Conservation (phyloP, 2,329 filamentous ascomycete species). For the Lasiodiplodia gonubiensis region DNA sequence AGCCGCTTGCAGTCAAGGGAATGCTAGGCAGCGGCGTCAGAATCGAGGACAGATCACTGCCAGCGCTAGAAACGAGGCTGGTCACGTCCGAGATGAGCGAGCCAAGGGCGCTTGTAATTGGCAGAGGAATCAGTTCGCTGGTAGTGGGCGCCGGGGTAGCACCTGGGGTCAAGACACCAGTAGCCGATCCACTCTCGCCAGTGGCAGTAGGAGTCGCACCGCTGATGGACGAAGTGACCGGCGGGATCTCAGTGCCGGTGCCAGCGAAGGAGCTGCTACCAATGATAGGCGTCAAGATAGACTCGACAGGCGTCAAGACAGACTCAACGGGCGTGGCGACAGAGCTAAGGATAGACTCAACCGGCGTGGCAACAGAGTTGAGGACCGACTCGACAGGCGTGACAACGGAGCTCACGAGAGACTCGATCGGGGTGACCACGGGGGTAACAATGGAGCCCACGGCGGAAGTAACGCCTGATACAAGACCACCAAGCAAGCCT, state of each 20-base stretch:
- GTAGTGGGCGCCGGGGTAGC: conserved; percentile 11
- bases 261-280: conserved; percentile 8
- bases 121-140: conserved; percentile 19
- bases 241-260: conserved; percentile 9
- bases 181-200: not conserved
- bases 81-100: conserved; percentile 22
- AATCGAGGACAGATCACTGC: conserved; percentile 9
- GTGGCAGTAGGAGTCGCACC: not conserved
- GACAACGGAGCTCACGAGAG: not conserved
- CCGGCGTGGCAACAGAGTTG: not conserved
- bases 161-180: conserved; percentile 6
- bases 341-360: conserved; percentile 7
- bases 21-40: conserved; percentile 16
- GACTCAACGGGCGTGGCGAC: conserved; percentile 1
- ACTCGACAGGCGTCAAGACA: conserved; percentile 10
- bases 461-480: conserved; percentile 19
- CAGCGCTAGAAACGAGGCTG: conserved; percentile 20
- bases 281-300: conserved; percentile 12
- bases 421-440: conserved; percentile 4
- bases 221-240: conserved; percentile 2
- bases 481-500: conserved; percentile 19
- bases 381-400: not conserved
- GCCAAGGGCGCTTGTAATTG: conserved; percentile 23
- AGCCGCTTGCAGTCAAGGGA: not conserved
- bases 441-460: conserved; percentile 5